phyloP scores from a whole-genome alignment of 495 filamentous ascomycete species.

The Neurospora terricola region DNA sequence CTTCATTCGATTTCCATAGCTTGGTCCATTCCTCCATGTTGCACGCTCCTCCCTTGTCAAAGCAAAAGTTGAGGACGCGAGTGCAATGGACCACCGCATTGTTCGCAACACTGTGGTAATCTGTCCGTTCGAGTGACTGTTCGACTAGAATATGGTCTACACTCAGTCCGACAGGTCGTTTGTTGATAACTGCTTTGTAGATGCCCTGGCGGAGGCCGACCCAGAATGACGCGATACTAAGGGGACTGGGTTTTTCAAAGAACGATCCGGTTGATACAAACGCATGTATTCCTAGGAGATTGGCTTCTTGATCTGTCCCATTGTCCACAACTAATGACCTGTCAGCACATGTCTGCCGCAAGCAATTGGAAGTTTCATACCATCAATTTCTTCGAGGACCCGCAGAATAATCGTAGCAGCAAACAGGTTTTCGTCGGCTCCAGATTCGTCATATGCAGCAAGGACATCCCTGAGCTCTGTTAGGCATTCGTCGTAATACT shows the following conservation, averaged over 20 bases:
- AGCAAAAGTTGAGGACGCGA: conserved; percentile 43
- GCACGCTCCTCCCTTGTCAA: conserved; percentile 17
- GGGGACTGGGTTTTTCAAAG: conserved; percentile 19
- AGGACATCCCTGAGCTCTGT: conserved; percentile 37
- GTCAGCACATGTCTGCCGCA: conserved; percentile 4
- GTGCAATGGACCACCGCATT: conserved; percentile 43
- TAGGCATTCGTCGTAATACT: conserved; percentile 42
- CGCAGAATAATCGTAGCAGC: conserved; percentile 52
- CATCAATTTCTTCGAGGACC: conserved; percentile 51
- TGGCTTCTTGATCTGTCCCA: conserved; percentile 30
- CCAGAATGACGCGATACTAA: conserved; percentile 45
- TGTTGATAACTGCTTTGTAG: conserved; percentile 43
- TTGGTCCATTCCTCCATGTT: conserved; percentile 21
- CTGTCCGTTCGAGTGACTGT: conserved; percentile 27
- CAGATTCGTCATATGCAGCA: conserved; percentile 38
- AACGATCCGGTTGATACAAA: conserved; percentile 29
- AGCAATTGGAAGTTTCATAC: conserved; percentile 18
- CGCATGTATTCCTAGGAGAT: conserved; percentile 42
- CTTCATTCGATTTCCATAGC: conserved; percentile 19
- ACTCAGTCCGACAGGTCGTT: conserved; percentile 32
- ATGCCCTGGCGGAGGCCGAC: conserved; percentile 49
- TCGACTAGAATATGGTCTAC: conserved; percentile 33
- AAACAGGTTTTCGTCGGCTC: conserved; percentile 50
- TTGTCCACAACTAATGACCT: conserved; percentile 22
- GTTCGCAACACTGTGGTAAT: conserved; percentile 44